A percentile compares a stretch with the other conserved stretches of the same genome.
These are phyloP conservation scores for Megacollybia marginata DNA, from an alignment of 768 basidiomycete genomes.

Conservation along the genomic window DNA sequence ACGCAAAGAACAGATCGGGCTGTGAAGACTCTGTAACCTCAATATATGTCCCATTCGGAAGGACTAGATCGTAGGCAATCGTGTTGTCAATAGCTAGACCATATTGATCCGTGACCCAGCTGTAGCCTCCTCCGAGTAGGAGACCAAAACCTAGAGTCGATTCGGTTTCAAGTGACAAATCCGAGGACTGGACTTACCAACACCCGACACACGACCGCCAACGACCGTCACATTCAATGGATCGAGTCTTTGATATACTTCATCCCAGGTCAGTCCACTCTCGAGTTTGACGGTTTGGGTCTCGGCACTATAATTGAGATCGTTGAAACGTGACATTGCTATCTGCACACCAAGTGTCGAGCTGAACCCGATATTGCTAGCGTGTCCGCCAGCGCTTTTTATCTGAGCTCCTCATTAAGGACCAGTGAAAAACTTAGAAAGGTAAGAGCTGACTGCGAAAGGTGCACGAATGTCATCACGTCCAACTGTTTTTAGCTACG, in stretches of 20 bases:
- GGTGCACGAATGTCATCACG: background rate
- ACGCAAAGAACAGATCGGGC: conserved; percentile 32
- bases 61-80: conserved; percentile 27
- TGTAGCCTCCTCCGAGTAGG: conserved; percentile 27
- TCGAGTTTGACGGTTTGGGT: conserved; percentile 12
- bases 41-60: conserved; percentile 29
- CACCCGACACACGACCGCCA: conserved; percentile 33
- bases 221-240: conserved; percentile 30
- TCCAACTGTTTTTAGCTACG: background rate
- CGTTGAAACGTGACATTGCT: conserved; percentile 20
- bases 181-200: conserved; percentile 28
- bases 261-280: conserved; percentile 29
- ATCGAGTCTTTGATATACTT: conserved; percentile 33
- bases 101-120: conserved; percentile 28
- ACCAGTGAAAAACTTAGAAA: background rate
- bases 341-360: conserved; percentile 34
- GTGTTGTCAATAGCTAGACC: conserved; percentile 24
- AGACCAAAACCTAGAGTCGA: background rate
- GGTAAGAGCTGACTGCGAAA: background rate
- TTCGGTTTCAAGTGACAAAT: conserved; percentile 28
- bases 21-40: conserved; percentile 20
- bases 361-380: conserved; percentile 27
- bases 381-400: conserved; percentile 23
- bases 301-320: conserved; percentile 14
- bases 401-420: background rate